Conservation (phyloP, 1,139 yeast species). For the Diutina ranongensis region DNA sequence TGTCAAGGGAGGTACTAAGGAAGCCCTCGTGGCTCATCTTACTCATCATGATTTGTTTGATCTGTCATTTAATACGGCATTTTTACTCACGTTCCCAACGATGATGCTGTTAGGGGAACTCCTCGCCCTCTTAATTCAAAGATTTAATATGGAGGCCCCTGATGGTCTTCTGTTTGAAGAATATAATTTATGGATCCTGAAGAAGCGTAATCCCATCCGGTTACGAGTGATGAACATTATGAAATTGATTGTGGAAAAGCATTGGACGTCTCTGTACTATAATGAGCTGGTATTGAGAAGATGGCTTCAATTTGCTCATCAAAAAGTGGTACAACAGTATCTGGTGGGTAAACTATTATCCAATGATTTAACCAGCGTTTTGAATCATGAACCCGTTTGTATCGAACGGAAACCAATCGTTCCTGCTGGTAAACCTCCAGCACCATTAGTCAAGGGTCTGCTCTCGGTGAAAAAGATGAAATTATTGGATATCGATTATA, state of each 20-base stretch:
- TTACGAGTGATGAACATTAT: slow-evolving; percentile 59
- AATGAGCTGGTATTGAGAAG: slow-evolving; percentile 35
- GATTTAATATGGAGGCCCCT: slow-evolving; percentile 74
- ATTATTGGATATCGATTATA: slow-evolving; percentile 58
- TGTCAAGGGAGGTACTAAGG: slow-evolving; percentile 78
- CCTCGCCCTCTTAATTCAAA: slow-evolving; percentile 44
- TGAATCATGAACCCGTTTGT: slow-evolving; percentile 14
- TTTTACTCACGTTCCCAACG: slow-evolving; percentile 67
- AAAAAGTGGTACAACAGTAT: slow-evolving; percentile 32
- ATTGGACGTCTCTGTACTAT: slow-evolving; percentile 64
- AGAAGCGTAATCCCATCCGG: slow-evolving; percentile 58
- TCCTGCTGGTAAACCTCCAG: slow-evolving; percentile 22
- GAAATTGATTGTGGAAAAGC: slow-evolving; percentile 59
- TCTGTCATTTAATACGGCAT: slow-evolving; percentile 55
- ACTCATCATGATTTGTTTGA: slow-evolving; percentile 70
- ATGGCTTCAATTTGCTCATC: slow-evolving; percentile 48
- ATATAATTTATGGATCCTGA: slow-evolving; percentile 68
- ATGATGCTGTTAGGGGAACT: slow-evolving; percentile 63
- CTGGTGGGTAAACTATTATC: slow-evolving; percentile 23
- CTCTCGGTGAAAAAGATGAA: slow-evolving; percentile 26
- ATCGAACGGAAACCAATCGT: not conserved
- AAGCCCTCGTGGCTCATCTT: slow-evolving; percentile 71
- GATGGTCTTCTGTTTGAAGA: slow-evolving; percentile 82
- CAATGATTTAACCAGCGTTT: slow-evolving; percentile 16
- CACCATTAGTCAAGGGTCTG: slow-evolving; percentile 28